Evolutionary conservation across 306 rosid genomes (phyloP).

Genomic region (Echinosophora koreensis): DNA sequence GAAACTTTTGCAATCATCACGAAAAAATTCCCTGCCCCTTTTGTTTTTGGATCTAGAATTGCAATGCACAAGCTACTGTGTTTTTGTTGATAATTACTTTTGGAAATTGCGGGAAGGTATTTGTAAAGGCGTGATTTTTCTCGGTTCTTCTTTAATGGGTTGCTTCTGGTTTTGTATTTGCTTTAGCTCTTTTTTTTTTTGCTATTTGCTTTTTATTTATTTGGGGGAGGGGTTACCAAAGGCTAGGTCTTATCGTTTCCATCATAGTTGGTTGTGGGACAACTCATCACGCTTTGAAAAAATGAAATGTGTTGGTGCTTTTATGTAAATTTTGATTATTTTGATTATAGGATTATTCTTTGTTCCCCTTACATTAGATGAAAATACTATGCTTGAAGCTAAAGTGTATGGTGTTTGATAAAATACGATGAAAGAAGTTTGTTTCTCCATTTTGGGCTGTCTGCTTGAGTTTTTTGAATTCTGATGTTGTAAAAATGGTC

Average conservation of each 20-base stretch:
- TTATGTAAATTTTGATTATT: conserved; percentile 17
- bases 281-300: neutral
- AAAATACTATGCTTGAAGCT: conserved; percentile 4
- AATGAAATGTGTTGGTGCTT: conserved; percentile 8
- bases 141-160: conserved; percentile 5
- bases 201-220: neutral
- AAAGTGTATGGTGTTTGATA: conserved; percentile 2
- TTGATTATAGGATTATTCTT: neutral
- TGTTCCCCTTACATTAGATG: neutral
- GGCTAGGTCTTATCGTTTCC: conserved; percentile 21
- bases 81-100: neutral
- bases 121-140: conserved; percentile 1
- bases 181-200: neutral
- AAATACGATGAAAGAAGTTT: neutral
- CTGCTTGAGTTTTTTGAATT: neutral
- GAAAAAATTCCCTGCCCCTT: neutral
- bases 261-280: conserved; percentile 6
- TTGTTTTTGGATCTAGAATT: conserved; percentile 40
- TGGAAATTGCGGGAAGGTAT: conserved; percentile 2
- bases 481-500: neutral
- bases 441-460: conserved; percentile 4
- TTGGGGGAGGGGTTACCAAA: neutral
- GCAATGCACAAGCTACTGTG: neutral
- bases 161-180: conserved; percentile 37
- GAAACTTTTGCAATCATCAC: neutral